Percentiles rank a stretch among this genome's conserved stretches.
Conservation (phyloP, 495 filamentous ascomycete genomes). For the Xylaria cubensis region DNA sequence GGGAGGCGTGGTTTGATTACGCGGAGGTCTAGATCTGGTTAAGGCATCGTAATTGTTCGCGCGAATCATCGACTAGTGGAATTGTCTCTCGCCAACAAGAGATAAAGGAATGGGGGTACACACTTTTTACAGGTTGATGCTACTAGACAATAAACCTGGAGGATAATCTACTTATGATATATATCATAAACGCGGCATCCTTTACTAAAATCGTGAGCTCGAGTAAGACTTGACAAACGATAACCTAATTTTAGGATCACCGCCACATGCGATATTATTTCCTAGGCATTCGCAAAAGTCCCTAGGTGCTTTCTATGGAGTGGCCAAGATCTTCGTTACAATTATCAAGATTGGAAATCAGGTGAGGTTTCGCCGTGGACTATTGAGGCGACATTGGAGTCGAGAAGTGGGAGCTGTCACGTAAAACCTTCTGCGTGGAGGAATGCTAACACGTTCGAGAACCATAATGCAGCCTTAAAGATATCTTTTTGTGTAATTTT, state of each 20-base stretch:
- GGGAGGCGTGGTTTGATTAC: slow-evolving; percentile 11
- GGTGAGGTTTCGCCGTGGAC: background rate
- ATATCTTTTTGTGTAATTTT: background rate
- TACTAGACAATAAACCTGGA: background rate
- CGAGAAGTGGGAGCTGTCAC: background rate
- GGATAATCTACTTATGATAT: slow-evolving; percentile 13
- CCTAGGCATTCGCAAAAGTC: background rate
- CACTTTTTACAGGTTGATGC: background rate
- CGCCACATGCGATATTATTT: slow-evolving; percentile 21
- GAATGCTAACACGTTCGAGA: background rate
- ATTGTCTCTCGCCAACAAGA: slow-evolving; percentile 9
- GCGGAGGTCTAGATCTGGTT: slow-evolving; percentile 9
- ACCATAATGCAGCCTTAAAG: too few relatives aligned
- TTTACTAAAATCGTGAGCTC: background rate
- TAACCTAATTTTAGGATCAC: background rate
- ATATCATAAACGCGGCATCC: background rate
- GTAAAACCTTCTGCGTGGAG: background rate
- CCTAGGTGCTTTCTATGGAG: background rate
- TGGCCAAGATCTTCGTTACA: background rate
- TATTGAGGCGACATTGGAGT: background rate
- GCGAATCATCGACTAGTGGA: slow-evolving; percentile 16
- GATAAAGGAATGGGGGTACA: background rate
- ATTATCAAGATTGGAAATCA: background rate
- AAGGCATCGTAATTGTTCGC: slow-evolving; percentile 7
- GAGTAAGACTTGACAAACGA: background rate